These are phyloP conservation scores for Thuja plicata DNA, from an alignment of 83 land plant genomes.

Conservation along the genomic window DNA sequence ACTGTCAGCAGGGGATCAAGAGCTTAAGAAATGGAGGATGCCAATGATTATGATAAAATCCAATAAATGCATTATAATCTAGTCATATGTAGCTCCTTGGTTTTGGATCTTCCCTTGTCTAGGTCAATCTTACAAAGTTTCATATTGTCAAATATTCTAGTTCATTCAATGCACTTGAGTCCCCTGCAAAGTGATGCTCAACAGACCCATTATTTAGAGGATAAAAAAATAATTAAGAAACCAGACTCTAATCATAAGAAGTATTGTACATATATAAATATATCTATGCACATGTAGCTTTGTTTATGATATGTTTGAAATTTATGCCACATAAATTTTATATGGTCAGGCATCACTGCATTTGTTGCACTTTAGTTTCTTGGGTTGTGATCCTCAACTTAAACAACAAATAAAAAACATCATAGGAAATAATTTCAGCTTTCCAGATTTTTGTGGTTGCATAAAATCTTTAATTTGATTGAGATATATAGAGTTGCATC, in stretches of 20 bases:
- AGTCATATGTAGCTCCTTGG: background rate
- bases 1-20: background rate
- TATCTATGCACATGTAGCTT: background rate
- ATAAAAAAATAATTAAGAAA: background rate
- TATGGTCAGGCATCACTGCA: too few relatives aligned
- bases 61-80: background rate
- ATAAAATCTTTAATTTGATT: too few relatives aligned
- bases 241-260: background rate
- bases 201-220: background rate
- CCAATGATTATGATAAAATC: background rate
- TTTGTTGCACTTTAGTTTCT: too few relatives aligned
- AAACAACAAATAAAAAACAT: background rate
- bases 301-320: background rate
- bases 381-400: too few relatives aligned
- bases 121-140: background rate
- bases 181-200: background rate
- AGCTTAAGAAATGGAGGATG: background rate
- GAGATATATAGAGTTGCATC: too few relatives aligned
- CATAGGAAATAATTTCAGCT: too few relatives aligned
- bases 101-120: too few relatives aligned
- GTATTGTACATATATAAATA: background rate
- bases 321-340: too few relatives aligned
- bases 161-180: background rate
- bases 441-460: too few relatives aligned
- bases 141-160: background rate